Evolutionary conservation across 2,329 filamentous ascomycete species (phyloP).

Genomic region (Fusarium penzigii): DNA sequence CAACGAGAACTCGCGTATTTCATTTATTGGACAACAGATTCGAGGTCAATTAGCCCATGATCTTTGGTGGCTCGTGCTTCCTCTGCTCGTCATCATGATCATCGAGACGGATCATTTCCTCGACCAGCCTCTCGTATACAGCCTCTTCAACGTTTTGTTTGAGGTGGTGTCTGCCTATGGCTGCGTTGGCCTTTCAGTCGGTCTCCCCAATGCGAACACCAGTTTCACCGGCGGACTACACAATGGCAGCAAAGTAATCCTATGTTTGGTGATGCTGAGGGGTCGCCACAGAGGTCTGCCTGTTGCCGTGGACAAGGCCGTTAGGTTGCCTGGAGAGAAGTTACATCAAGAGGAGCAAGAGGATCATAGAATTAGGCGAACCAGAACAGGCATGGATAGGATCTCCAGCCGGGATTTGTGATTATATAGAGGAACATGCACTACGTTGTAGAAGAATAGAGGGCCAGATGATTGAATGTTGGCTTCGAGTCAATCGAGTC

Average conservation of each 20-base stretch:
- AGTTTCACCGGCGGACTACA: constrained; percentile 58
- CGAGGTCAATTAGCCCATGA: constrained; percentile 68
- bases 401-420: constrained; percentile 25
- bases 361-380: constrained; percentile 29
- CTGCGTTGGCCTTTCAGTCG: constrained; percentile 61
- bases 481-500: too few relatives aligned
- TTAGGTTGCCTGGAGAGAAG: constrained; percentile 42
- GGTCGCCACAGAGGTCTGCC: constrained; percentile 59
- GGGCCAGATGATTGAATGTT: too few relatives aligned
- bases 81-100: constrained; percentile 59
- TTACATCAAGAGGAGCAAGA: constrained; percentile 34
- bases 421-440: constrained; percentile 10
- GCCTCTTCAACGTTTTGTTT: constrained; percentile 62
- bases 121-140: constrained; percentile 51
- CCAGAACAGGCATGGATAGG: constrained; percentile 27
- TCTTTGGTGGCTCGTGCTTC: constrained; percentile 65
- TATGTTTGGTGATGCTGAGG: constrained; percentile 58
- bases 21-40: constrained; percentile 57
- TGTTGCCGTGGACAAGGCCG: constrained; percentile 56
- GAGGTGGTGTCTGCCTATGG: constrained; percentile 61
- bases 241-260: constrained; percentile 56
- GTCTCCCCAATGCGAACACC: constrained; percentile 53
- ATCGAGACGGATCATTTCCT: constrained; percentile 60
- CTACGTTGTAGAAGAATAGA: not conserved
- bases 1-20: constrained; percentile 40